These are phyloP conservation scores for Avena sativa DNA, from an alignment of 176 grass and related monocot genomes.

Conservation along the genomic window DNA sequence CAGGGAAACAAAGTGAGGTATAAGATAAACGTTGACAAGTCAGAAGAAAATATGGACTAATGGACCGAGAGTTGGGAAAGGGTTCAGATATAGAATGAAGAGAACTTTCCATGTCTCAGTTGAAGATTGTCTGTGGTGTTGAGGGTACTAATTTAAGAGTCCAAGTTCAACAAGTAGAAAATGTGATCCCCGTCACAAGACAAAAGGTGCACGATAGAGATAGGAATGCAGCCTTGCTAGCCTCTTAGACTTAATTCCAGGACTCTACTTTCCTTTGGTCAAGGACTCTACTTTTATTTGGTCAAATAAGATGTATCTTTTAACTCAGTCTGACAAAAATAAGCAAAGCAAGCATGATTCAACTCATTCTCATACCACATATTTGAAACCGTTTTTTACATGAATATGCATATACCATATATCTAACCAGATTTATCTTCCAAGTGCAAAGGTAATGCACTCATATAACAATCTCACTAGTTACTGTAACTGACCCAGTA, in stretches of 20 bases:
- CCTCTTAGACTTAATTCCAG: neutral
- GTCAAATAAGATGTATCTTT: neutral
- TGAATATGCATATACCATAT: neutral
- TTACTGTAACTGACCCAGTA: conserved; percentile 25
- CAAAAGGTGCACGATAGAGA: conserved; percentile 2
- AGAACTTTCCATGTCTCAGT: neutral
- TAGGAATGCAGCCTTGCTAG: neutral
- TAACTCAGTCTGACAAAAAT: conserved; percentile 6
- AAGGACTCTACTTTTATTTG: neutral
- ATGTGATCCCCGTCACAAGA: neutral
- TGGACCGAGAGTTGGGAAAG: neutral
- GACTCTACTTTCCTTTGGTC: neutral
- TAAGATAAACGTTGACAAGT: conserved; percentile 15
- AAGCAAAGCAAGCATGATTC: neutral
- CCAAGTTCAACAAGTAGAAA: conserved; percentile 9
- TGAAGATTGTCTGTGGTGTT: neutral
- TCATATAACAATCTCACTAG: neutral
- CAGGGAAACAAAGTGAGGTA: conserved; percentile 27
- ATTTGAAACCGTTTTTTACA: neutral
- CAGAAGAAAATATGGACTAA: conserved; percentile 10
- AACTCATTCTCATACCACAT: neutral
- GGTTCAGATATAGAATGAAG: neutral
- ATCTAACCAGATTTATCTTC: conserved; percentile 20
- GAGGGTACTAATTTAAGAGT: conserved; percentile 8
- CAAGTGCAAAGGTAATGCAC: neutral